phyloP scores from a whole-genome alignment of 1,284 basidiomycete species.

The Cryptococcus sp. region DNA sequence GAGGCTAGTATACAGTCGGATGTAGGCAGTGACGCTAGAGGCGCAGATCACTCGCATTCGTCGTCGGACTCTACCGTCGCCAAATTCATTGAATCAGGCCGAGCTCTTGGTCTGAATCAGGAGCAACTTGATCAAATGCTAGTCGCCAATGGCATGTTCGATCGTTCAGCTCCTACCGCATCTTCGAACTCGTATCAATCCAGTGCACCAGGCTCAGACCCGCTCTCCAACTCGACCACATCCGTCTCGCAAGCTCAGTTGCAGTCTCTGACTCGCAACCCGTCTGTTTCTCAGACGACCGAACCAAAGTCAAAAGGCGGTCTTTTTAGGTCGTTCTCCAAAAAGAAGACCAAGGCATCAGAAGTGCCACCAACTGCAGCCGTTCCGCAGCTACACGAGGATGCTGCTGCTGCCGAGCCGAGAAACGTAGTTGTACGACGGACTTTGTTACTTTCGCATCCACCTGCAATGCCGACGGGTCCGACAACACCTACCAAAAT shows the following conservation, averaged over 20 bases:
- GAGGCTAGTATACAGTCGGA: neutral
- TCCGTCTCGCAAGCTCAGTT: neutral
- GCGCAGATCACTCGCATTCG: conserved; percentile 7
- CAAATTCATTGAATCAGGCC: conserved; percentile 38
- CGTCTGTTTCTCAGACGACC: neutral
- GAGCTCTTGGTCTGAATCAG: conserved; percentile 34
- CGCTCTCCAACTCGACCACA: neutral
- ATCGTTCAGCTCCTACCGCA: conserved; percentile 3
- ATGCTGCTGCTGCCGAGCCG: neutral
- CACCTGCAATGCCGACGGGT: conserved; percentile 9
- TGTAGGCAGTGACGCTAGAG: neutral
- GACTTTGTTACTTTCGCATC: conserved; percentile 31
- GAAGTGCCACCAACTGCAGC: neutral
- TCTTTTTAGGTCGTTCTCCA: conserved; percentile 26
- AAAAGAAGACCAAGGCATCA: neutral
- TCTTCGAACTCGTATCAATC: neutral
- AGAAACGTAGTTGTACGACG: conserved; percentile 25
- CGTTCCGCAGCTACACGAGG: too few species aligned
- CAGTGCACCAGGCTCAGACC: neutral
- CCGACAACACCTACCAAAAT: conserved; percentile 11
- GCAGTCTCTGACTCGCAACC: neutral
- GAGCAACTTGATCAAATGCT: conserved; percentile 35
- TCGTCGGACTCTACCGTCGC: conserved; percentile 27
- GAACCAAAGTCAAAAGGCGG: conserved; percentile 15
- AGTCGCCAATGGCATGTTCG: conserved; percentile 20